These are phyloP conservation scores for Colletotrichum viniferum DNA, from an alignment of 2,329 filamentous ascomycete genomes.

Conservation along the genomic window DNA sequence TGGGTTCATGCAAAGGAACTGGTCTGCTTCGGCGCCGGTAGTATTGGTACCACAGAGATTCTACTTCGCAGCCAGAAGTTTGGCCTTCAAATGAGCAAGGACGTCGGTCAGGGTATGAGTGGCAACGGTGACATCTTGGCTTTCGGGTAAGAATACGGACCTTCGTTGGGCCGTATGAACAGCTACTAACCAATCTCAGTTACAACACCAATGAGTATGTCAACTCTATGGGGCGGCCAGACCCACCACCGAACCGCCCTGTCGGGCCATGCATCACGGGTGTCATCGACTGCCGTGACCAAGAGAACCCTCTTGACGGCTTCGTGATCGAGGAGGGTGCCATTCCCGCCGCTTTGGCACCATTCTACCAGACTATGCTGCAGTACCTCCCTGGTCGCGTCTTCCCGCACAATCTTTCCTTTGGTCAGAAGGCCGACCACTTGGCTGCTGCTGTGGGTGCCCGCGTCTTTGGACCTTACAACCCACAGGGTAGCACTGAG, in stretches of 20 bases:
- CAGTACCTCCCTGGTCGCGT: conserved; percentile 54
- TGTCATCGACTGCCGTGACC: conserved; percentile 63
- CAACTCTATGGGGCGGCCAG: conserved; percentile 58
- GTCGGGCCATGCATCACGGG: conserved; percentile 67
- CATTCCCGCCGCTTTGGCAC: conserved; percentile 60
- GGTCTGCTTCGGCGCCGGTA: conserved; percentile 71
- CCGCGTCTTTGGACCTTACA: conserved; percentile 62
- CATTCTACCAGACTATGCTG: conserved; percentile 62
- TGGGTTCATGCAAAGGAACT: conserved; percentile 70
- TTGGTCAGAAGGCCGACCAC: conserved; percentile 46
- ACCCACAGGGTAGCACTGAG: conserved; percentile 56
- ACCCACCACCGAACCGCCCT: conserved; percentile 53
- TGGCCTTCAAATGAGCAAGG: conserved; percentile 61
- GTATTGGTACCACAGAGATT: conserved; percentile 70
- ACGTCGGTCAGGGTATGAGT: conserved; percentile 64
- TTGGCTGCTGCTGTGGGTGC: conserved; percentile 54
- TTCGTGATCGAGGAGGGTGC: conserved; percentile 69
- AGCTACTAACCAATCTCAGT: conserved; percentile 29
- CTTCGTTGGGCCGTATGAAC: conserved; percentile 13
- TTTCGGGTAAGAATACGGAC: conserved; percentile 53
- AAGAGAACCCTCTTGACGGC: conserved; percentile 60
- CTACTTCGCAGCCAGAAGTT: conserved; percentile 63
- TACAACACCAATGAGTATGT: conserved; percentile 64
- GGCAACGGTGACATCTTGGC: conserved; percentile 72
- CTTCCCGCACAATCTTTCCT: conserved; percentile 38